phyloP scores from a whole-genome alignment of 2,329 filamentous ascomycete species.

The Iodosphaeria phyllophila region DNA sequence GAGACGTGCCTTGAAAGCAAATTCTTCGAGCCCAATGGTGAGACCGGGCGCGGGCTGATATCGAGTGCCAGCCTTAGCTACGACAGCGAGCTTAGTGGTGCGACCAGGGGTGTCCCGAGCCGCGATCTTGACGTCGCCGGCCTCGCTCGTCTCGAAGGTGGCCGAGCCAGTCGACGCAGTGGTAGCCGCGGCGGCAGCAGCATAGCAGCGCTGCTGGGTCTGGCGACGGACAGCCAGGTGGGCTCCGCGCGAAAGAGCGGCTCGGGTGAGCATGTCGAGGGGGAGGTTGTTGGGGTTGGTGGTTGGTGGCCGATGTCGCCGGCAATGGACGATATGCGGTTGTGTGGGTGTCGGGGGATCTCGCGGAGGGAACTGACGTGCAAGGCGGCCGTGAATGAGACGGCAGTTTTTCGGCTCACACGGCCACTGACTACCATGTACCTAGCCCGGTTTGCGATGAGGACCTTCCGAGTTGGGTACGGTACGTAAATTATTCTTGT shows the following conservation, averaged over 20 bases:
- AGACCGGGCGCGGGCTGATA: slow-evolving; percentile 83
- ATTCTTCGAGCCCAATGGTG: slow-evolving; percentile 78
- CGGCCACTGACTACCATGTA: no score
- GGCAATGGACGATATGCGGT: slow-evolving; percentile 32
- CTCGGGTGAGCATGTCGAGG: slow-evolving; percentile 43
- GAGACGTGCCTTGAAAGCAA: slow-evolving; percentile 76
- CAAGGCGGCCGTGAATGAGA: no score
- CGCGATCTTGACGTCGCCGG: slow-evolving; percentile 79
- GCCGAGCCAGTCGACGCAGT: slow-evolving; percentile 40
- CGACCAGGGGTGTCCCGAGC: slow-evolving; percentile 77
- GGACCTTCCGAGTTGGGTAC: no score
- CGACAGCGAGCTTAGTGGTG: slow-evolving; percentile 77
- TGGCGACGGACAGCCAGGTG: slow-evolving; percentile 37
- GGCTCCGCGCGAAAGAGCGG: slow-evolving; percentile 37
- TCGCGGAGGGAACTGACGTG: no score
- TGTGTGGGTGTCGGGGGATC: slow-evolving; percentile 10
- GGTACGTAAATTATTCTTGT: no score
- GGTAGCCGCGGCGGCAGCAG: slow-evolving; percentile 45
- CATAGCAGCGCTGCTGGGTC: slow-evolving; percentile 30
- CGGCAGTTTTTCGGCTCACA: no score
- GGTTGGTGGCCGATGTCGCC: no score
- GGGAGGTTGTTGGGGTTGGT: slow-evolving; percentile 27
- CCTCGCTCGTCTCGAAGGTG: slow-evolving; percentile 74
- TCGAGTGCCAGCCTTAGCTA: slow-evolving; percentile 85
- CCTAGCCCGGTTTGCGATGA: no score